Base-by-base conservation (phyloP, 1,139 yeast species). In the Scheffersomyces stambukii region DNA sequence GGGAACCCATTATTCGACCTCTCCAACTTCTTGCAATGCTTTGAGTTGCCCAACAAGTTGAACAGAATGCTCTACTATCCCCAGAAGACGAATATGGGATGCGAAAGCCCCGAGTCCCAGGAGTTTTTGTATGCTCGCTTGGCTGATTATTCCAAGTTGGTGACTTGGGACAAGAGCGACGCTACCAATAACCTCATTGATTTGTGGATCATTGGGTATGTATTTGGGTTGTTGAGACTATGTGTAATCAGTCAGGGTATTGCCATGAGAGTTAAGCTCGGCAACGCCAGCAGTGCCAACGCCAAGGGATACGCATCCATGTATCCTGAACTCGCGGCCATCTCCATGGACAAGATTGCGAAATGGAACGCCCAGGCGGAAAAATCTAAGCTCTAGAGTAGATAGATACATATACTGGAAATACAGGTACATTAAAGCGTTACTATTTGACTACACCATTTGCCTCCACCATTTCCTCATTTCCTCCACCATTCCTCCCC, bases 1-100 rank as follows among this genome's bases (percentile, higher is more conserved):
- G 85, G 85, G 0, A 81, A 77, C 40, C 84, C 84, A 1, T 51
- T 77, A 30, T 77, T 79, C 32, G 85, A 78, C 42, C 54, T 78
- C 29, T 75, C 81, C 13, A 78, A 78, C 43, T 61, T 76, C 25
- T 54, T 77, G 18, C 83, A 77, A 41, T 77, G 81, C 4, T 76
- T 68, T 48, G 67, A 64, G 33, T 48, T 75, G 37, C 75, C 81
- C 1, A 48, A 54, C 23, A 29, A 48, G 21, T 44, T 65, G 32
- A 63, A 63, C 35, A 30, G 33, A 19, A 35, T 55, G 38, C 39
- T 64, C 23, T 57, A 40, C 40, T 39, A 43, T 9, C 67, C 69
- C 0, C 41, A 50, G 13, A 44, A 52, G n/a, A 52, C 61, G 1
- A 45, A 45, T 3, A 50, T 66, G 32, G 74, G 74, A 3, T 46